phyloP scores from a whole-genome alignment of 2,329 filamentous ascomycete genomes.

The Sclerotinia sclerotiorum region DNA sequence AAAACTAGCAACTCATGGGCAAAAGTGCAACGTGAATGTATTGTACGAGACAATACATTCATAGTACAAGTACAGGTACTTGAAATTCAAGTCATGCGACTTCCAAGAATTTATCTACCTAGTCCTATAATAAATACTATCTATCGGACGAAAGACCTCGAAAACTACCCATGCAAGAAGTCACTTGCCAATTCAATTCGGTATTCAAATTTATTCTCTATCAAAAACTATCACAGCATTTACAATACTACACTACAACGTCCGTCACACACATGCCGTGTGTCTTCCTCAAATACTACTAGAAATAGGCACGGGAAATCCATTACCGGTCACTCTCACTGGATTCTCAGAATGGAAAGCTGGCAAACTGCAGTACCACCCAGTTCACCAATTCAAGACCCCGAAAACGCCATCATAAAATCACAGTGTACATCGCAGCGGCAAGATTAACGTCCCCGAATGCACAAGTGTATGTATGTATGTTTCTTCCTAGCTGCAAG shows the following conservation, averaged over 20 bases:
- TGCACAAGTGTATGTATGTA: slow-evolving; percentile 6
- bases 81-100: slow-evolving; percentile 21
- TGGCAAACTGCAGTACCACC: slow-evolving; percentile 7
- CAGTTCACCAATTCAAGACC: slow-evolving; percentile 6
- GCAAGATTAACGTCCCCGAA: slow-evolving; percentile 23
- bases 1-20: background rate
- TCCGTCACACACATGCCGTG: slow-evolving; percentile 1
- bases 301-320: slow-evolving; percentile 8
- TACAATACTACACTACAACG: background rate
- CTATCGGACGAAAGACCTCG: slow-evolving; percentile 19
- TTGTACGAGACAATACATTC: background rate
- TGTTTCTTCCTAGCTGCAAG: slow-evolving; percentile 12
- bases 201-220: slow-evolving; percentile 10
- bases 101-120: background rate
- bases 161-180: slow-evolving; percentile 21
- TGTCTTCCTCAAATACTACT: background rate
- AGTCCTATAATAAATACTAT: background rate
- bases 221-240: slow-evolving; percentile 4
- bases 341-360: slow-evolving; percentile 12
- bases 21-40: background rate
- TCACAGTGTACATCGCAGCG: slow-evolving; percentile 11
- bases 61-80: background rate
- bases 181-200: slow-evolving; percentile 21
- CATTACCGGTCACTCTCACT: background rate
- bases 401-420: slow-evolving; percentile 22